Evolutionary conservation across 129 eudicot genomes (phyloP), one percentile per base, ranked within the genome.

Genomic region (Flaveria robusta): DNA sequence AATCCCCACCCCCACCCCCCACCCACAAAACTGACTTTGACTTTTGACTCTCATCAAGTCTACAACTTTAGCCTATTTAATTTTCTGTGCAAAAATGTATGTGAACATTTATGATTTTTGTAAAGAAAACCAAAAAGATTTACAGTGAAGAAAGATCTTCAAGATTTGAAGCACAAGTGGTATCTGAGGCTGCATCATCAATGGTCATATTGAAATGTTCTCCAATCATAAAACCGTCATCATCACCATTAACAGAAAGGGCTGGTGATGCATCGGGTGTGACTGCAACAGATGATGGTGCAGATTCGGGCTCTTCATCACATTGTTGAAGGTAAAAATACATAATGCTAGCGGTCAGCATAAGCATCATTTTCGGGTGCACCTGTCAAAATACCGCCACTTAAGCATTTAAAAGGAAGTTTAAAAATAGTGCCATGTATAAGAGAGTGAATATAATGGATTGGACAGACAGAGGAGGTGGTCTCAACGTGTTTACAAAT

Each of bases 351-450:
- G 98, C 94, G 39, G 93, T 89, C 23, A 92, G 83, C 83, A 84
- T 86, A 41, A 92, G 96, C 85, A 94, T 91, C 98, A 94, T 94
- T 81, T 91, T 94, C 37, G 89, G 93, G 81, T 92, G 90, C 27
- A 92, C 96, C 96, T 92, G 87, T 54, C 54, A 79, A 64, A 22
- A 19, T 13, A 27, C 68, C 19, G 22, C 19, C 42, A 29, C 42
- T 1, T 63, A 63, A 60, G 19, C 39, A 58, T 15, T 58, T 58
- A 29, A 24, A 58, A 58, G 65, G 65, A 54, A 54, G 6, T 4
- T 7, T 5, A 19, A n/a, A 51, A 18, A 14, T 51, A 16, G 7
- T 18, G 19, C 23, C 58, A 51, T 51, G 19, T 8, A 70, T 29
- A n/a, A 65, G 70, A 65, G 70, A 15, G n/a, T 4, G 11, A 34